Base-by-base conservation (phyloP, 2,329 filamentous ascomycete genomes). In the Neobulgaria alba region DNA sequence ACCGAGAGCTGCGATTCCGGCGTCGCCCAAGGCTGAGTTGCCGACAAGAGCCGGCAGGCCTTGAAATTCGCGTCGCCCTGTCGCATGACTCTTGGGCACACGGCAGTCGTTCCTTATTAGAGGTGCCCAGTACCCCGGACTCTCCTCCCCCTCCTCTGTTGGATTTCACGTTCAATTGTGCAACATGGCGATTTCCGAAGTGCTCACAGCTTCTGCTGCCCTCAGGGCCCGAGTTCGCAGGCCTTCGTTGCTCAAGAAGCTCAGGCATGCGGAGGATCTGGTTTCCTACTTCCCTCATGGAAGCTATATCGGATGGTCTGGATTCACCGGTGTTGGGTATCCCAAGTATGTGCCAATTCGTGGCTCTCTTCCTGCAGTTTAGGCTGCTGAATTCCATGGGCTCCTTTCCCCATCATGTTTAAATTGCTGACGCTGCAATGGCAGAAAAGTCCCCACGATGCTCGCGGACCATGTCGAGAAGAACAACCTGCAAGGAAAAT, bases 241-340 rank as follows among this genome's bases (percentile, higher is more conserved):
- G 50, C 81, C 86, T 16, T 83, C 82, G 31, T 79, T 90, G 63
- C 72, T 93, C 42, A 80, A 79, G 56, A 93, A 90, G 72, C 69
- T 94, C 44, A 79, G 81, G 54, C 79, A 79, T 55, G 77, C 87
- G 29, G 77, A 92, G 62, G 86, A 93, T 61, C 64, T 93, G 49
- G 72, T 94, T 45, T 72, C 83, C 49, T 73, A 85, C 53, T 94
- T 94, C 57, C 87, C 87, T 50, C 77, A 92, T 69, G 81, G 80
- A 58, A 66, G 84, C n/a, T 92, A 92, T 63, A 77, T 94, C 55
- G 88, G 87, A 57, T 94, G 87, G 87, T 87, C 80, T 49, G 87
- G 87, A 26, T 94, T 94, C 65, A 94, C 87, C 10, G 87, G 86
- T 55, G 86, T 93, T 39, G 85, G 85, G 45, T 92, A 92, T 66